Base-by-base conservation (phyloP, 352 stramenopile genomes). In the Globisporangium viniferum region DNA sequence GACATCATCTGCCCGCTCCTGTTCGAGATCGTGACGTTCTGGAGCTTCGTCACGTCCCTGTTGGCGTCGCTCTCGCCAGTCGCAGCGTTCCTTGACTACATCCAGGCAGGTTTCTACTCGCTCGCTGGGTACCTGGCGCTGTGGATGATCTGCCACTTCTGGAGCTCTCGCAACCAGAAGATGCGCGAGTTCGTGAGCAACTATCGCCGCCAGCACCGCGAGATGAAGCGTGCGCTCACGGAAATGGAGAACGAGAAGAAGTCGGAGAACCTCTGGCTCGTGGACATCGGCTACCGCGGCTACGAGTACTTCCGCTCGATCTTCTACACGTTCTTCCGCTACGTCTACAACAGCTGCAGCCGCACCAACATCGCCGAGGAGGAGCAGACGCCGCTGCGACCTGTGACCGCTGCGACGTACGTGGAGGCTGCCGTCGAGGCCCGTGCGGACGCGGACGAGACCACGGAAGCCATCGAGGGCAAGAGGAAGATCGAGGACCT, bases 171-270 rank as follows among this genome's bases (percentile, higher is more conserved):
- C 24, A 94, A 94, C 71, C 81, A 79, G 46, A 91, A 92, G 57
- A 96, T 96, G 88, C 88, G 88, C 57, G 83, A 94, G 74, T 92
- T 94, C 67, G 88, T 96, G 41, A 92, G 84, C 71, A 94, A 93
- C 67, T 96, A 96, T 64, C 80, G 88, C 36, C 85, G 88, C 27
- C 79, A 84, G 15, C 84, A 87, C 35, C 88, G 88, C 53, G 86
- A 90, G 33, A 80, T 94, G 68, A 84, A 93, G 64, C 84, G 85
- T 56, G 73, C 84, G 54, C 70, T 96, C 57, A 64, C 82, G 44
- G 74, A 84, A 6, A 93, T 92, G 73, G 84, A 94, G 66, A 88
- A 85, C 56, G 85, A 96, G 59, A 92, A 92, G 71, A 85, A 86
- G 9, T 80, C 86, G 8, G 88, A 96, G 72, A 82, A 92, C 62